Evolutionary conservation across 139 green algal genomes (phyloP), one percentile per base, ranked within the genome.

Genomic region (Chlamydomonas sp.): DNA sequence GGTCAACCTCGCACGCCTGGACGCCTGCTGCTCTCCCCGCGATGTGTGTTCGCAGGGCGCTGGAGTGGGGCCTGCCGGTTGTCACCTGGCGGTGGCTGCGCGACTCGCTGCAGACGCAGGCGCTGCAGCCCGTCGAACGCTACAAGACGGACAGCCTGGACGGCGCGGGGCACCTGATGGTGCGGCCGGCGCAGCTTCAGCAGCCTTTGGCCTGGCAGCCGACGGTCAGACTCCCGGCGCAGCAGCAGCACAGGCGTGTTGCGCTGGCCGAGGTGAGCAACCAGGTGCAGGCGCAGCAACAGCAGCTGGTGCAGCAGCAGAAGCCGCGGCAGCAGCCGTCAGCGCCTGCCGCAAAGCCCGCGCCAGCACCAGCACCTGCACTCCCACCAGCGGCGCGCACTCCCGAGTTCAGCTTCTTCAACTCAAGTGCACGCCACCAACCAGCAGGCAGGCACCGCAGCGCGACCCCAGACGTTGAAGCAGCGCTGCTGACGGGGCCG

Each of bases 131-230:
- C 2, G 5, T 29, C 29, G 5, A 47, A 10, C 33, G 22, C 20
- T 72, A 72, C 47, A 72, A 72, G 48, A 72, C 65, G 35, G 65
- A 72, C 48, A 13, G 36, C 8, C 54, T 64, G 54, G 24, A 64
- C 54, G 20, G 54, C 54, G 8, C 6, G 24, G 54, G 24, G 24
- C 22, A 33, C 54, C 22, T n/a, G n/a, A n/a, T n/a, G n/a, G n/a
- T n/a, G 26, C 54, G 8, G 54, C 54, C 26, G 34, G 8, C 26
- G 20, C 24, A 36, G 22, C 24, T 26, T 33, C 54, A 64, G 22
- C 24, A 64, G 24, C 54, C 16, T 26, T 10, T 64, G 54, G 8
- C 54, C 54, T 36, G 54, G 54, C 24, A 64, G 54, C 16, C 8
- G 10, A 22, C 30, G 22, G 20, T 28, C 20, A 28, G 47, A 22